Base-by-base conservation (phyloP, 2,329 filamentous ascomycete genomes). In the Gnomoniopsis sp. region DNA sequence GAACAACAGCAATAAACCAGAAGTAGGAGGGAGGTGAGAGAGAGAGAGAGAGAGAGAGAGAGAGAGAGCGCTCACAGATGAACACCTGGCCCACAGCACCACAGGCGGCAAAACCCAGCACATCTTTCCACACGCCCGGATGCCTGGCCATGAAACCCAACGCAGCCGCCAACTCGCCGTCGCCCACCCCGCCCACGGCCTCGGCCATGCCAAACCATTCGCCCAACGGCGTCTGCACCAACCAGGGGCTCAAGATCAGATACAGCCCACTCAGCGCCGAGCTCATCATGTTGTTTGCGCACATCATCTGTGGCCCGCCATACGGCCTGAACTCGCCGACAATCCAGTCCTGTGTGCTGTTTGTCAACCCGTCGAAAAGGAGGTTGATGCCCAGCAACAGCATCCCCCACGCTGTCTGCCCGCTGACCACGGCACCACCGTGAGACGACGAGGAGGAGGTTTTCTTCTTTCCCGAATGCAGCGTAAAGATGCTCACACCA, bases 251-350 rank as follows among this genome's bases (percentile, higher is more conserved):
- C 21, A 92, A 69, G 19, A 93, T 64, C 48, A 99, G 84, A 69
- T 96, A 98, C 0, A 77, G 70, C 21, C 84, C 80, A 3, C 93
- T 98, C 58, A 98, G 79, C 49, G 86, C 70, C 3, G 92, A 93
- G 66, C 85, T 88, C 74, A 98, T 89, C 57, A 96, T 78, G 72
- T 98, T 99, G 75, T 97, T 91, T 43, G 93, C 93, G 71, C 93
- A 96, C 95, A 99, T 99, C 95, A 99, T 99, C 82, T 99, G 95
- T 60, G 93, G 92, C 11, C 95, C 95, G 2, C 86, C 85, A 72
- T 95, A 97, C 15, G 88, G 87, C 64, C 85, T 86, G 75, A 92
- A 96, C 7, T 85, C 81, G 63, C 77, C 75, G 72, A 98, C 97
- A 72, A 99, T 91, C 74, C 96, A 88, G 74, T 99, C 95, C 79